A percentile compares a stretch with the other conserved stretches of the same genome.
These are phyloP conservation scores for Penicillium cinerascens DNA, from an alignment of 495 filamentous ascomycete genomes.

Conservation along the genomic window DNA sequence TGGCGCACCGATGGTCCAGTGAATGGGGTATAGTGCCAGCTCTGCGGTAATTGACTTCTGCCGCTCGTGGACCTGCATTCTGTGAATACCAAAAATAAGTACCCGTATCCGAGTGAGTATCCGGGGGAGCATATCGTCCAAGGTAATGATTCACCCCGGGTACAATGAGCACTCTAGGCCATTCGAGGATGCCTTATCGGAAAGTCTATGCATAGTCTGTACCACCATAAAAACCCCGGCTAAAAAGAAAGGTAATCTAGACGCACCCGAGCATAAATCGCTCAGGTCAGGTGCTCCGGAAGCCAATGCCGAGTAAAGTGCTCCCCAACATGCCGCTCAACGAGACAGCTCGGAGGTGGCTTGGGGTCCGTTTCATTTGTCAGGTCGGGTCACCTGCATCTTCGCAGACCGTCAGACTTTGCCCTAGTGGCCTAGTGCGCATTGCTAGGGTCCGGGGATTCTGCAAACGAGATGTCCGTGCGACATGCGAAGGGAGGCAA, in stretches of 20 bases:
- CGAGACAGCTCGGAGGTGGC: constrained; percentile 10
- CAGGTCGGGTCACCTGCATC: constrained; percentile 32
- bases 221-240: background rate
- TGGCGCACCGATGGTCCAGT: constrained; percentile 1
- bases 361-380: constrained; percentile 24
- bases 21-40: background rate
- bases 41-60: background rate
- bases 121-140: background rate
- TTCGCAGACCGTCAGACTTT: constrained; percentile 5
- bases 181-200: background rate
- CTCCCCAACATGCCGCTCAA: background rate
- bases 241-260: background rate
- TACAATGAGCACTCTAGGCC: background rate
- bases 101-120: too few relatives aligned
- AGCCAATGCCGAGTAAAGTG: background rate
- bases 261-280: background rate
- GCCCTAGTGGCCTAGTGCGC: constrained; percentile 22
- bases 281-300: background rate
- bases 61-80: background rate
- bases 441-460: constrained; percentile 25
- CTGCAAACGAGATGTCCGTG: constrained; percentile 33
- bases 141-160: too few relatives aligned
- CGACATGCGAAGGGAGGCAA: constrained; percentile 1
- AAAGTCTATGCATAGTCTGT: background rate
- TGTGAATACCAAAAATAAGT: background rate